Percentiles rank a stretch among this genome's conserved stretches.
Conservation (phyloP, 805 yeast species). For the Isabelozyma gotoi region DNA sequence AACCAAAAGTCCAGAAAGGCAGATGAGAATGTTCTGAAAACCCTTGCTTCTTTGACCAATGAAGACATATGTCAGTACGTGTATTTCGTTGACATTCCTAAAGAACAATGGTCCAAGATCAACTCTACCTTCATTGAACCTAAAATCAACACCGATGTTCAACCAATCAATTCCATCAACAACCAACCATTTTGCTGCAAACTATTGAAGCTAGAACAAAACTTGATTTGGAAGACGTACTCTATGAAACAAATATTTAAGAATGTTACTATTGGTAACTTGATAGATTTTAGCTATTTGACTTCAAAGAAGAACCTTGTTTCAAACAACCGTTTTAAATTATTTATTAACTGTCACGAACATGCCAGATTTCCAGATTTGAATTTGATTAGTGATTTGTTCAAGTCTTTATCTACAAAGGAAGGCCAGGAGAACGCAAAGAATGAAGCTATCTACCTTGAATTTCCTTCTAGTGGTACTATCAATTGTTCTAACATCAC, state of each 20-base stretch:
- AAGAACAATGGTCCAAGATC: background rate
- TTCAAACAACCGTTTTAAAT: slow-evolving; percentile 38
- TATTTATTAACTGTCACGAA: slow-evolving; percentile 59
- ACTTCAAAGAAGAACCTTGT: background rate
- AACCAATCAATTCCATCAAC: slow-evolving; percentile 15
- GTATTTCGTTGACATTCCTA: slow-evolving; percentile 16
- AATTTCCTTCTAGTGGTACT: slow-evolving; percentile 33
- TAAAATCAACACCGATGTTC: background rate
- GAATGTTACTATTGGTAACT: slow-evolving; percentile 31
- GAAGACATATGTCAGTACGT: slow-evolving; percentile 9
- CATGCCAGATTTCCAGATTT: slow-evolving; percentile 51
- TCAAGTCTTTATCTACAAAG: slow-evolving; percentile 1
- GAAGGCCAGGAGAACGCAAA: background rate
- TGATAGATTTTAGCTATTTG: slow-evolving; percentile 26
- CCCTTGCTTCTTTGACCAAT: slow-evolving; percentile 13
- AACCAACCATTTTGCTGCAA: slow-evolving; percentile 14
- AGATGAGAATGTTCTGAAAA: slow-evolving; percentile 8
- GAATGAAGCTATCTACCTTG: slow-evolving; percentile 18
- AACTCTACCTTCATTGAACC: background rate
- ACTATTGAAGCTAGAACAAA: slow-evolving; percentile 31
- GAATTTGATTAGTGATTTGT: slow-evolving; percentile 23
- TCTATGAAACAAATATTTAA: slow-evolving; percentile 25
- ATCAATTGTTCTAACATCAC: slow-evolving; percentile 18
- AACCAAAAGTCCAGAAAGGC: background rate
- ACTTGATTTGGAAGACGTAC: slow-evolving; percentile 32